These are phyloP conservation scores for Geotrichum carabidarum DNA, from an alignment of 1,139 yeast species.

Conservation along the genomic window DNA sequence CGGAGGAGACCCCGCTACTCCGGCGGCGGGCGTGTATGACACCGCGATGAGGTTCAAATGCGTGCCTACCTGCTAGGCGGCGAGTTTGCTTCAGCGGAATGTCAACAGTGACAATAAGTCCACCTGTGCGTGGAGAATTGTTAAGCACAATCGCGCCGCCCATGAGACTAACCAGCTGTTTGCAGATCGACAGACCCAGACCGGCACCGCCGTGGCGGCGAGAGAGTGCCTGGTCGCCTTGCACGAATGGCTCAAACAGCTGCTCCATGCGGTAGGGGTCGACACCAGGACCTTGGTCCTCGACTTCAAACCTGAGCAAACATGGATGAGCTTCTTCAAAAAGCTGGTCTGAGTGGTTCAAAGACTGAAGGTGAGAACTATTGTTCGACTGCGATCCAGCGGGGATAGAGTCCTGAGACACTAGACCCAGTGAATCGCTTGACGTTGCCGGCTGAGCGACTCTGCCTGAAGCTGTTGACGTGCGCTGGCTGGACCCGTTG, in stretches of 20 bases:
- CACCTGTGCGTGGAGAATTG: slow-evolving; percentile 60
- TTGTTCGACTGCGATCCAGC: not conserved
- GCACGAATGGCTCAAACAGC: slow-evolving; percentile 93
- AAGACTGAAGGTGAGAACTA: not conserved
- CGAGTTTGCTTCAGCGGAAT: slow-evolving; percentile 74
- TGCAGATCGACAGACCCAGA: slow-evolving; percentile 84
- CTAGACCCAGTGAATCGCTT: not conserved
- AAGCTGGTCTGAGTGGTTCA: not conserved
- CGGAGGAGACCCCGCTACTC: not conserved
- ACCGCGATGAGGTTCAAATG: slow-evolving; percentile 2
- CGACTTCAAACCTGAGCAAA: slow-evolving; percentile 46
- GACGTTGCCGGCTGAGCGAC: not conserved
- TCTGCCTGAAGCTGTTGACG: not conserved
- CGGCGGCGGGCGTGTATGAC: slow-evolving; percentile 3
- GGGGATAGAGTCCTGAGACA: not conserved
- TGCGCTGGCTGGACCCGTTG: not conserved
- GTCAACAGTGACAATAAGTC: slow-evolving; percentile 74
- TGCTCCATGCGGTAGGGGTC: slow-evolving; percentile 71
- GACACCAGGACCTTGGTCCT: slow-evolving; percentile 92
- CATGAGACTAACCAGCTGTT: slow-evolving; percentile 87
- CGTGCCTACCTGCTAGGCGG: slow-evolving; percentile 5
- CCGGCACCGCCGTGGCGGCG: slow-evolving; percentile 96
- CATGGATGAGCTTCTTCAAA: slow-evolving; percentile 4
- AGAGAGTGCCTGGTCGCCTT: slow-evolving; percentile 91
- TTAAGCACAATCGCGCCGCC: slow-evolving; percentile 55